Base-by-base conservation (phyloP, 2,329 filamentous ascomycete species). In the Pseudogymnoascus sp. region DNA sequence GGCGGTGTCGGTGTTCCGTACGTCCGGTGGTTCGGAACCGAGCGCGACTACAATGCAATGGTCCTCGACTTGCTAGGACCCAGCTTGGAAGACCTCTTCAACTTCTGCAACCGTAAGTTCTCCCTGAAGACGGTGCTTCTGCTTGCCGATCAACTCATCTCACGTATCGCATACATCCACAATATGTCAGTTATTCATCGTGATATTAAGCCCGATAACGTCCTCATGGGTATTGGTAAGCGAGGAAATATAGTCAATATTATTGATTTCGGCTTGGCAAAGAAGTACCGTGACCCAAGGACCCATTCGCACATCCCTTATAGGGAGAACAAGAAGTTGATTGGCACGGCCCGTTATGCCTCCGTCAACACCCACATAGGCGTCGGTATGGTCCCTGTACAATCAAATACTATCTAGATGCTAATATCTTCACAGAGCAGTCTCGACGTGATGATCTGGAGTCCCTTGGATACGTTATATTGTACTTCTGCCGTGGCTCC, bases 371-470 rank as follows among this genome's bases (percentile, higher is more conserved):
- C 18, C 18, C 52, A 57, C 30, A 26, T 57, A 9, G 52, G 52
- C 12, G 15, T 34, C 15, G 52, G 52, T 57, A 35, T 33, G 52
- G 5, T 21, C 28, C 34, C 34, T 13, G 34, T 37, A 37, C 34
- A 37, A 37, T 12, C n/a, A 15, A 15, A 30, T n/a, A n/a, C n/a
- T n/a, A n/a, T n/a, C n/a, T n/a, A n/a, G n/a, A n/a, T n/a, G n/a
- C n/a, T n/a, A n/a, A n/a, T n/a, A n/a, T n/a, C n/a, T n/a, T n/a
- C n/a, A n/a, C 68, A 86, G 92, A 99, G 78, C 94, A 99, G 83
- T 97, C 92, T 70, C 92, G 94, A 67, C 92, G 94, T 79, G 94
- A 99, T 71, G 94, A 99, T 71, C 97, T 99, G 92, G 94, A 99
- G 76, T 96, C 92, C 62, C 83, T 99, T 57, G 94, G 94, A 70